Base-by-base conservation (phyloP, 306 rosid species). In the Abrus pulchellus region DNA sequence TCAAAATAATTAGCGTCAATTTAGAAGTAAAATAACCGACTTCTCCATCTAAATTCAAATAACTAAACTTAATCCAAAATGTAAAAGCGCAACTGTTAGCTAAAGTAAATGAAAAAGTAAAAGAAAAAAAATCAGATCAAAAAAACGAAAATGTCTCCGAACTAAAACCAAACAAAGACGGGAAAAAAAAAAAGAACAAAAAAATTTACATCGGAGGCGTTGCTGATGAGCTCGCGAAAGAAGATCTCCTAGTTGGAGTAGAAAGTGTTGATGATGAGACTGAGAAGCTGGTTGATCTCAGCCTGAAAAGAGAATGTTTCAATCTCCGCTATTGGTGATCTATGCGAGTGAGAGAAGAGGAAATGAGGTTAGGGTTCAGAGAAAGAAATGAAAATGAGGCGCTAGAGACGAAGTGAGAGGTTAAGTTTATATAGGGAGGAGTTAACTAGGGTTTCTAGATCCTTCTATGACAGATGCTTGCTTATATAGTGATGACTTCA, bases 191-290 rank as follows among this genome's bases (percentile, higher is more conserved):
- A 1, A 45, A 0, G 1, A 48, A 1, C 0, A 12, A 4, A 68
- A 10, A 40, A n/a, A 27, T 86, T 0, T 49, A 94, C 98, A 79
- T 94, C 98, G 1, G 98, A 94, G 5, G 97, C 80, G 70, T 94
- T 94, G 69, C 97, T 94, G 78, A 94, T 90, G 53, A 94, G 82
- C 81, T 94, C 98, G 20, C 98, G 94, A 63, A 94, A 97, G 64
- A 94, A 94, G 80, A 94, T 94, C 92, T 94, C 98, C 93, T 94
- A 92, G 87, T 94, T 94, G 86, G 97, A 92, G 90, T 94, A 94
- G 85, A 94, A 94, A 20, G 98, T 94, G 83, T 94, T 94, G 93
- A 94, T 94, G 86, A 94, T 92, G 45, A 94, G 86, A 60, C 98
- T 94, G 77, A 94, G 92, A 32, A 94, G 93, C 92, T 94, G 98